phyloP scores from a whole-genome alignment of 176 grass and related monocot species.

The Carex scoparia region DNA sequence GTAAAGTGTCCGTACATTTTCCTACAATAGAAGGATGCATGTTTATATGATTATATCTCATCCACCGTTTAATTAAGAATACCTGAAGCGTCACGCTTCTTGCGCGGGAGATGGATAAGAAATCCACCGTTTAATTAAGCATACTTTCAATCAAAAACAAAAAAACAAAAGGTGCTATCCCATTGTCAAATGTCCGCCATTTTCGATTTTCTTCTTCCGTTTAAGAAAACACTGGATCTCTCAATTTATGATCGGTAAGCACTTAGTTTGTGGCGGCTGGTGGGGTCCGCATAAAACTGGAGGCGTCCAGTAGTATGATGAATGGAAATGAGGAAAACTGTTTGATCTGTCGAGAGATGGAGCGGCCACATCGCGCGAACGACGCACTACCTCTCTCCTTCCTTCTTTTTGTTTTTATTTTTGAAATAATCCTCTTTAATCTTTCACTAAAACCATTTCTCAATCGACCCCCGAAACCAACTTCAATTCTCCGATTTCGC shows the following conservation, averaged over 20 bases:
- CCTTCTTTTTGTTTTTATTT: not conserved
- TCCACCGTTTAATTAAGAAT: too few species aligned
- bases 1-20: too few species aligned
- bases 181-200: conserved; percentile 5
- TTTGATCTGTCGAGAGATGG: conserved; percentile 1
- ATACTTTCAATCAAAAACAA: not conserved
- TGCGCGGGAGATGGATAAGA: not conserved
- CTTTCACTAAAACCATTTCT: conserved; percentile 22
- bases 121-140: not conserved
- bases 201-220: not conserved
- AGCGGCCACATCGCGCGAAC: conserved; percentile 14
- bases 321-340: not conserved
- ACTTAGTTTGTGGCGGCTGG: not conserved
- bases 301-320: not conserved
- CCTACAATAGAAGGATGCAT: too few species aligned
- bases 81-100: too few species aligned
- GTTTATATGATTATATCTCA: too few species aligned
- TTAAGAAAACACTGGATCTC: not conserved
- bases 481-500: not conserved
- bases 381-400: conserved; percentile 18
- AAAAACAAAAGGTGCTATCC: not conserved
- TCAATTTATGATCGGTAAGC: not conserved
- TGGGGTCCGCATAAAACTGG: not conserved
- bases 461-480: not conserved
- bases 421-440: conserved; percentile 1